Conservation (phyloP, 305 asterid genomes). For the Salvia sclarea region DNA sequence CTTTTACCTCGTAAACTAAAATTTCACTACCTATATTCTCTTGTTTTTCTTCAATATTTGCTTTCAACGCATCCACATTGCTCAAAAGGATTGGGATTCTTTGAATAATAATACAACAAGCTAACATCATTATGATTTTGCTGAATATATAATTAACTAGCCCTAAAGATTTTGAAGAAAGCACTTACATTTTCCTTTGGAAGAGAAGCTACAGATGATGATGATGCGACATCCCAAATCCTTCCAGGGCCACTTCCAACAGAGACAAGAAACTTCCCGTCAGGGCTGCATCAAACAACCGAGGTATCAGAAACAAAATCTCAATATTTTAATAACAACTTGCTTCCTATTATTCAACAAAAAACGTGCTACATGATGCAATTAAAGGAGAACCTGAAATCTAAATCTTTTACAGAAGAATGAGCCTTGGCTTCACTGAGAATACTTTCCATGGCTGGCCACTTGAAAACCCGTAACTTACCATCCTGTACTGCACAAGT, state of each 20-base stretch:
- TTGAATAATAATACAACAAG: constrained; percentile 1
- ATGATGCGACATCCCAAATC: constrained; percentile 71
- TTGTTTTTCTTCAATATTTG: background rate
- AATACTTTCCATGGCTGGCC: constrained; percentile 81
- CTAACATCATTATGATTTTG: background rate
- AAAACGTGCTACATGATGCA: constrained; percentile 18
- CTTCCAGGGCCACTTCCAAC: constrained; percentile 91
- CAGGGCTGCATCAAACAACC: constrained; percentile 62
- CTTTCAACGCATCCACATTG: background rate
- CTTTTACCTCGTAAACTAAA: background rate
- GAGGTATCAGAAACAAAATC: constrained; percentile 30
- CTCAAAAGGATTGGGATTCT: constrained; percentile 1
- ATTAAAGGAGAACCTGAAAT: constrained; percentile 68
- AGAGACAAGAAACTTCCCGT: constrained; percentile 84
- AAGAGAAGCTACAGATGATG: constrained; percentile 63
- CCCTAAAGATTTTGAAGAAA: constrained; percentile 5
- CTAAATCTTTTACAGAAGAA: constrained; percentile 80
- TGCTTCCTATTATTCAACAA: constrained; percentile 18
- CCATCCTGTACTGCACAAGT: constrained; percentile 85
- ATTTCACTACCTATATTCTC: background rate
- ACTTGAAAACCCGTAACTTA: constrained; percentile 77
- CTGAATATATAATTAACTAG: background rate
- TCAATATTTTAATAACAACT: background rate
- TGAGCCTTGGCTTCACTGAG: constrained; percentile 64
- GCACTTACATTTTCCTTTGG: constrained; percentile 63